Evolutionary conservation across 179 eudicot genomes (phyloP).

Genomic region (Silene noctiflora): DNA sequence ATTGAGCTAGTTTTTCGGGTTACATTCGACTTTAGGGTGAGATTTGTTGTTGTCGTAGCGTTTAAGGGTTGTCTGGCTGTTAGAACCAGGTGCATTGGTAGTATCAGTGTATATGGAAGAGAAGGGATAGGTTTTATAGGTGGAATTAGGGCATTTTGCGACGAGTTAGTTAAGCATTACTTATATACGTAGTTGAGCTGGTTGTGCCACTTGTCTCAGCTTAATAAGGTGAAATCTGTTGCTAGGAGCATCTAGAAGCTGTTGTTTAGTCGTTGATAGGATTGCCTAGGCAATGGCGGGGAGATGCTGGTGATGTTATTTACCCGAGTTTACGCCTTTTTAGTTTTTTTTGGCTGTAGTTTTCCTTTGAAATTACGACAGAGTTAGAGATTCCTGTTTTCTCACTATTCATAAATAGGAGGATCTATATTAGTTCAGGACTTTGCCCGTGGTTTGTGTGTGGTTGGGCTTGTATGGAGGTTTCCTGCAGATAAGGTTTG

Average conservation of each 20-base stretch:
- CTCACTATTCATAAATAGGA: neutral
- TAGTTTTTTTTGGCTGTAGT: neutral
- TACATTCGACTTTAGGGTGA: conserved; percentile 1
- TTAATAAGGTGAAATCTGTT: neutral
- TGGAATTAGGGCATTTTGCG: conserved; percentile 8
- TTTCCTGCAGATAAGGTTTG: neutral
- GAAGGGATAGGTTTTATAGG: neutral
- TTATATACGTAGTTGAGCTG: neutral
- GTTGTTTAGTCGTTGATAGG: neutral
- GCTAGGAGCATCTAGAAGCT: conserved; percentile 9
- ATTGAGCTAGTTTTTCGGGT: conserved; percentile 18
- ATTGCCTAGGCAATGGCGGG: neutral
- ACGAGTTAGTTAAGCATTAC: conserved; percentile 5
- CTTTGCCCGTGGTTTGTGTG: neutral
- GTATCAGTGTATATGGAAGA: neutral
- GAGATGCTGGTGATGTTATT: neutral
- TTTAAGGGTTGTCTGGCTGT: neutral
- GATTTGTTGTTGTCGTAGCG: conserved; percentile 1
- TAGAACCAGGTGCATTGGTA: neutral
- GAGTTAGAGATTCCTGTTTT: neutral
- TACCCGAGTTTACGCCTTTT: neutral
- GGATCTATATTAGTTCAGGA: neutral
- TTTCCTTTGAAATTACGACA: neutral
- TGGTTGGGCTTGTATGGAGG: conserved; percentile 11
- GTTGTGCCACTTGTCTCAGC: neutral